A percentile compares a stretch with the other conserved stretches of the same genome.
These are phyloP conservation scores for Collybiopsis luxurians DNA, from an alignment of 768 basidiomycete species.

Conservation along the genomic window DNA sequence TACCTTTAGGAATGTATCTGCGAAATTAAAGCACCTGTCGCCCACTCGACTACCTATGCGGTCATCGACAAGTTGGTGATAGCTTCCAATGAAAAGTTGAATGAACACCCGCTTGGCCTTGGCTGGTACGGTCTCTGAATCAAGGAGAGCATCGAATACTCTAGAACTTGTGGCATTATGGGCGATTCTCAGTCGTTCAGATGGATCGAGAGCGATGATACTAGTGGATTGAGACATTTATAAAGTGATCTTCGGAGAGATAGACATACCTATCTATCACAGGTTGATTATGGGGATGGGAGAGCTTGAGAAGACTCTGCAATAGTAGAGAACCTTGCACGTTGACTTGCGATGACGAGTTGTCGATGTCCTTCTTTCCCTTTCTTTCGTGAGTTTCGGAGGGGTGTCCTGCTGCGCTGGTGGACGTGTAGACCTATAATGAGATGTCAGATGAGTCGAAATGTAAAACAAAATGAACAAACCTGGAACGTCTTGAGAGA, in stretches of 20 bases:
- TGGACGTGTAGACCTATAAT: slow-evolving; percentile 25
- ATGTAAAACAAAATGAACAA: slow-evolving; percentile 10
- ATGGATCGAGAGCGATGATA: slow-evolving; percentile 51
- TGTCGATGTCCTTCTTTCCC: slow-evolving; percentile 19
- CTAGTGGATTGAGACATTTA: slow-evolving; percentile 32
- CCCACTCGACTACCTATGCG: slow-evolving; percentile 87
- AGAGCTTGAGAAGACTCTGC: slow-evolving; percentile 75
- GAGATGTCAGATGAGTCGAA: slow-evolving; percentile 3
- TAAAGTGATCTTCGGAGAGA: slow-evolving; percentile 8
- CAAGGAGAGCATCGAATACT: slow-evolving; percentile 75
- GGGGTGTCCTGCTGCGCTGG: slow-evolving; percentile 10
- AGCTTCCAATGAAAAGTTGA: slow-evolving; percentile 73
- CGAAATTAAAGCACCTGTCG: slow-evolving; percentile 86
- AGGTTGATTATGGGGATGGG: slow-evolving; percentile 61
- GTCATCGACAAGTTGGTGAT: slow-evolving; percentile 81
- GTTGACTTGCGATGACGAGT: slow-evolving; percentile 54
- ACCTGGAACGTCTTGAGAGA: slow-evolving; percentile 51
- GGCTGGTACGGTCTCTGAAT: slow-evolving; percentile 59
- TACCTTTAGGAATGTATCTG: slow-evolving; percentile 93
- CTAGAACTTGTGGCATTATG: slow-evolving; percentile 66
- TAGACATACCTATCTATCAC: slow-evolving; percentile 63
- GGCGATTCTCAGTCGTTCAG: slow-evolving; percentile 53
- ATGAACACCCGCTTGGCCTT: slow-evolving; percentile 73
- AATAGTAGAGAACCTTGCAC: slow-evolving; percentile 84
- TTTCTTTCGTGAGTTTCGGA: slow-evolving; percentile 14